These are phyloP conservation scores for Actinidia polygama DNA, from an alignment of 179 eudicot species.

Conservation along the genomic window DNA sequence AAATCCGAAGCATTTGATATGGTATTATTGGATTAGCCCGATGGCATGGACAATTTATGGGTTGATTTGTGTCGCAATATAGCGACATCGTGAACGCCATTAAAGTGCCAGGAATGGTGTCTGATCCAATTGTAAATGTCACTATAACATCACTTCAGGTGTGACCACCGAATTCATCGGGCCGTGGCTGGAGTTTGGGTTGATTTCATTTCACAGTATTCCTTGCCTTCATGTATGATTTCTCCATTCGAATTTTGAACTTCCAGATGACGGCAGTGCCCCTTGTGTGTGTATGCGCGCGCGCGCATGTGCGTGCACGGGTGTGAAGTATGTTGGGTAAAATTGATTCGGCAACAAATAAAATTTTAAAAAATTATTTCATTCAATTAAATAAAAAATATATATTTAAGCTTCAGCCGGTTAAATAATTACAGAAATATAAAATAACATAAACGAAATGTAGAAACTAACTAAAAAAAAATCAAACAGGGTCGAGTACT, in stretches of 20 bases:
- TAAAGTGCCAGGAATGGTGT: constrained; percentile 45
- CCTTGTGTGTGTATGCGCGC: background rate
- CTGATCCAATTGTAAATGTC: constrained; percentile 50
- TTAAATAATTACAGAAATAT: no score
- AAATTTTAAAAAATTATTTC: no score
- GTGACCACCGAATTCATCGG: constrained; percentile 66
- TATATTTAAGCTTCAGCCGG: no score
- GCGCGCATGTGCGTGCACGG: no score
- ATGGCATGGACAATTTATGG: constrained; percentile 97
- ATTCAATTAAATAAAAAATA: no score
- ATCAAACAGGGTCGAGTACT: no score
- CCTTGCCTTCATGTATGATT: constrained; percentile 76
- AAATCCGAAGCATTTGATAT: constrained; percentile 92
- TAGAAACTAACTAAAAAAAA: no score
- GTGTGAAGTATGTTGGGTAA: no score
- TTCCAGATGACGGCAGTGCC: constrained; percentile 51
- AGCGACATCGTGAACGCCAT: constrained; percentile 60
- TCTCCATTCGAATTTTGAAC: constrained; percentile 68
- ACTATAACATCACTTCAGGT: constrained; percentile 67
- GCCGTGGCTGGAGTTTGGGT: constrained; percentile 74
- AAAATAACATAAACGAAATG: no score
- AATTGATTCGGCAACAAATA: no score
- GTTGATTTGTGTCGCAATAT: constrained; percentile 78
- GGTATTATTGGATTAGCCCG: constrained; percentile 97
- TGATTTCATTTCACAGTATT: constrained; percentile 64